phyloP scores from a whole-genome alignment of 805 yeast genomes.

The Zygoascus flipseniorum region DNA sequence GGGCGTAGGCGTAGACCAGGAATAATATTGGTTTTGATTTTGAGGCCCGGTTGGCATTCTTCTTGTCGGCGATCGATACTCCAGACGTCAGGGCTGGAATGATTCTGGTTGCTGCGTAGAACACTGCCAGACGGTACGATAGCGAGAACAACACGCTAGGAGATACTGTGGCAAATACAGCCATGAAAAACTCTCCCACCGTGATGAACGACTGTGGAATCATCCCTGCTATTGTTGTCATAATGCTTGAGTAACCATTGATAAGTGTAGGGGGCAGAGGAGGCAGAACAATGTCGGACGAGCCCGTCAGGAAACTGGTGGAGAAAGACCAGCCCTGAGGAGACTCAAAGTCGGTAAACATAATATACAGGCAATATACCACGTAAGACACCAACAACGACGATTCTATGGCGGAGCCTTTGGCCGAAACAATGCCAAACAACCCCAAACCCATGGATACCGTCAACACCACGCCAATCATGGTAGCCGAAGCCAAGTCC shows the following conservation, averaged over 20 bases:
- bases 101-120: conserved; percentile 84
- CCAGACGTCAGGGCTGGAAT: conserved; percentile 47
- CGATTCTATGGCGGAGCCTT: conserved; percentile 86
- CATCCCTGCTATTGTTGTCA: conserved; percentile 29
- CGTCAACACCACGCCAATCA: conserved; percentile 80
- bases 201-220: conserved; percentile 34
- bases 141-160: conserved; percentile 74
- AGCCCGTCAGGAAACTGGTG: conserved; percentile 6
- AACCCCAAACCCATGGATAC: conserved; percentile 64
- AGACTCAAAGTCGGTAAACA: conserved; percentile 74
- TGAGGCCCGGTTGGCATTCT: conserved; percentile 6
- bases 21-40: conserved; percentile 16
- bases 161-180: conserved; percentile 56
- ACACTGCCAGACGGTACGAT: conserved; percentile 78
- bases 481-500: conserved; percentile 65
- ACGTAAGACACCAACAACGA: conserved; percentile 82
- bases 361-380: conserved; percentile 86
- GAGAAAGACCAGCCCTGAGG: conserved; percentile 13
- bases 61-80: neutral
- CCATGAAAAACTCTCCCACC: conserved; percentile 36
- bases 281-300: conserved; percentile 14
- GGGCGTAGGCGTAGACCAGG: conserved; percentile 78
- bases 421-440: conserved; percentile 74
- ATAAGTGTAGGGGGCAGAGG: conserved; percentile 32
- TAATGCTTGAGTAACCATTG: conserved; percentile 30